Evolutionary conservation across 2,329 filamentous ascomycete genomes (phyloP), one percentile per base, ranked within the genome.

Genomic region (Aspergillus sclerotialis): DNA sequence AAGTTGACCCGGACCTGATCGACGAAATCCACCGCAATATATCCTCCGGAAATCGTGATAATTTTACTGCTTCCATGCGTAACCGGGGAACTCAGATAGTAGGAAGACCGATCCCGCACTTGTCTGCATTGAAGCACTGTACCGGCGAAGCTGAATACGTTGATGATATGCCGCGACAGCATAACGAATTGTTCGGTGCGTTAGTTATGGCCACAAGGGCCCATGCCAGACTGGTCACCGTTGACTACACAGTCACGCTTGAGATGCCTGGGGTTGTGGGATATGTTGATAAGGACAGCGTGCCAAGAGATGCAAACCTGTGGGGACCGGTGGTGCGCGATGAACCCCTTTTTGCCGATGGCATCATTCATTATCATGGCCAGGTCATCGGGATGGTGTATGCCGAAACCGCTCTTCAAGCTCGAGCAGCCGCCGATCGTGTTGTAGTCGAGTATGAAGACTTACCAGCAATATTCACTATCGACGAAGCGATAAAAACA

Each of bases 281-380:
- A 23, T 83, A 82, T 43, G 74, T 94, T 8, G 84, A 92, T 52
- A 82, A 81, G 50, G 72, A 72, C 9, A 84, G 89, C 51, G 70
- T 93, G 47, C 82, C 84, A 8, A 70, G 76, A 0, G 73, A 84
- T 32, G 80, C 82, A 14, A 94, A 94, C 53, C 81, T 72, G 60
- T 94, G 87, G 77, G 87, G 87, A 7, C 80, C n/a, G n/a, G n/a
- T n/a, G n/a, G n/a, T n/a, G n/a, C n/a, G n/a, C 86, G 85, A 94
- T 45, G 87, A 94, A 53, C 66, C 75, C 0, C 90, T 93, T 63
- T 87, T 94, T 45, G 88, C 86, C 0, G 79, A 89, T 17, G 81
- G 86, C 31, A 78, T 88, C 51, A 82, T 94, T 3, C 79, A 80
- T 56, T 88, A 85, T 0, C 78, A 80, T 10, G 87, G 87, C 0